These are phyloP conservation scores for Xylaria arbuscula DNA, from an alignment of 2,329 filamentous ascomycete genomes.

Conservation along the genomic window DNA sequence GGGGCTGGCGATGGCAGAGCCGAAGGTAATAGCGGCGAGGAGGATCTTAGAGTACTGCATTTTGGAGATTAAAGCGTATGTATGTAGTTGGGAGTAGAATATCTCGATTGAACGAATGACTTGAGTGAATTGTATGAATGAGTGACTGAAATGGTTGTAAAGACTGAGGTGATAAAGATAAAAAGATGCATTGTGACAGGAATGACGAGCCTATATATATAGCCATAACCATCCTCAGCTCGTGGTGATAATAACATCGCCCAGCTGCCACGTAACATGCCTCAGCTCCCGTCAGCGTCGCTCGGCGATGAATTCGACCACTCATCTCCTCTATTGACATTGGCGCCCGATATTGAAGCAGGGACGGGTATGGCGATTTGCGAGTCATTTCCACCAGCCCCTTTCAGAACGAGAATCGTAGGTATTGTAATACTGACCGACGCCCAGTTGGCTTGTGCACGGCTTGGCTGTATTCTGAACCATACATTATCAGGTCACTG, in stretches of 20 bases:
- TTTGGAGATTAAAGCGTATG: constrained; percentile 34
- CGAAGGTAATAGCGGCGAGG: constrained; percentile 48
- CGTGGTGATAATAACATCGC: constrained; percentile 1
- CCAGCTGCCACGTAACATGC: background rate
- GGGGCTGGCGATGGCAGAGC: constrained; percentile 49
- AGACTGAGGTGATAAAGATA: constrained; percentile 15
- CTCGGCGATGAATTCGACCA: background rate
- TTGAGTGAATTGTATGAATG: constrained; percentile 34
- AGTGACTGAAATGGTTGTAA: constrained; percentile 27
- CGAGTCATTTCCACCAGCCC: constrained; percentile 30
- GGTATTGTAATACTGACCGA: background rate
- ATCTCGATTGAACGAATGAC: constrained; percentile 35
- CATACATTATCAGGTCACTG: background rate
- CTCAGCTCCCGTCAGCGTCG: background rate
- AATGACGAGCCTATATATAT: constrained; percentile 32
- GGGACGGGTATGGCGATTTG: constrained; percentile 40
- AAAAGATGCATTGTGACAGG: background rate
- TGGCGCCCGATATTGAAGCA: constrained; percentile 34
- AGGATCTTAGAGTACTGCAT: constrained; percentile 51
- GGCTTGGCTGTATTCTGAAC: background rate
- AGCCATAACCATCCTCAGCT: background rate
- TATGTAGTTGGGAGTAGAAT: constrained; percentile 13
- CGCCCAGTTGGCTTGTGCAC: constrained; percentile 3
- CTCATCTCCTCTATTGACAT: constrained; percentile 21
- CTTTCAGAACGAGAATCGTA: background rate